A percentile compares a stretch with the other conserved stretches of the same genome.
Evolutionary conservation across 2,329 filamentous ascomycete genomes (phyloP).

Genomic region (Pseudogymnoascus sp.): DNA sequence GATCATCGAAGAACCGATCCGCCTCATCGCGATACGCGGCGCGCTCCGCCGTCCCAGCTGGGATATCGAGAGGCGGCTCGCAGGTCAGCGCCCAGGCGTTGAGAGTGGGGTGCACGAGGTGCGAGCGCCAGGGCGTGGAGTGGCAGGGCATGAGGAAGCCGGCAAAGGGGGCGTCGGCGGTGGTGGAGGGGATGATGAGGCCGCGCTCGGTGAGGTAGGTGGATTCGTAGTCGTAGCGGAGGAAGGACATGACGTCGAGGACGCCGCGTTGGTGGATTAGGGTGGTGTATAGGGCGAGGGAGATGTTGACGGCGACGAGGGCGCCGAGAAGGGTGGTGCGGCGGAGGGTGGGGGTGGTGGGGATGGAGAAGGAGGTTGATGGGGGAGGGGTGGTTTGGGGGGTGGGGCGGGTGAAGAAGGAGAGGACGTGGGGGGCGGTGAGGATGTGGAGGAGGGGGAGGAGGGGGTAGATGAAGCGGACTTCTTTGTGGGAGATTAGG

Average conservation of each 20-base stretch:
- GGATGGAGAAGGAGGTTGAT: constrained; percentile 52
- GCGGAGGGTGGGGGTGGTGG: constrained; percentile 28
- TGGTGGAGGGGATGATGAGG: constrained; percentile 21
- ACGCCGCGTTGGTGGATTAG: constrained; percentile 74
- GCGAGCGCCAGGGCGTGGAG: constrained; percentile 88
- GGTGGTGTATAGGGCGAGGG: constrained; percentile 66
- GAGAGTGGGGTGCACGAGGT: constrained; percentile 67
- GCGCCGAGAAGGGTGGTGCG: constrained; percentile 48
- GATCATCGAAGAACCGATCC: constrained; percentile 74
- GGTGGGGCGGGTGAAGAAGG: constrained; percentile 54
- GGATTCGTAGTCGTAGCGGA: constrained; percentile 64
- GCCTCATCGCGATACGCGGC: constrained; percentile 75
- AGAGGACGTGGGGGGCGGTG: too few relatives aligned
- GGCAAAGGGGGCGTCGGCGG: constrained; percentile 46
- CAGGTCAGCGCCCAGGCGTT: constrained; percentile 80
- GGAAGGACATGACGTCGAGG: constrained; percentile 62
- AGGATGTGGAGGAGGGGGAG: constrained; percentile 81
- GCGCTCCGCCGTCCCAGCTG: constrained; percentile 51
- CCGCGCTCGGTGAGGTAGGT: constrained; percentile 39
- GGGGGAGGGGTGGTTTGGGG: constrained; percentile 49
- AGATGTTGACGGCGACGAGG: constrained; percentile 56
- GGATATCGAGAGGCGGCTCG: constrained; percentile 70
- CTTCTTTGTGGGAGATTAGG: constrained; percentile 86
- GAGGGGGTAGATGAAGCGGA: constrained; percentile 91
- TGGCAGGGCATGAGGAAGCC: constrained; percentile 95